phyloP scores from a whole-genome alignment of 345 rosid genomes.

The Stellera chamaejasme region DNA sequence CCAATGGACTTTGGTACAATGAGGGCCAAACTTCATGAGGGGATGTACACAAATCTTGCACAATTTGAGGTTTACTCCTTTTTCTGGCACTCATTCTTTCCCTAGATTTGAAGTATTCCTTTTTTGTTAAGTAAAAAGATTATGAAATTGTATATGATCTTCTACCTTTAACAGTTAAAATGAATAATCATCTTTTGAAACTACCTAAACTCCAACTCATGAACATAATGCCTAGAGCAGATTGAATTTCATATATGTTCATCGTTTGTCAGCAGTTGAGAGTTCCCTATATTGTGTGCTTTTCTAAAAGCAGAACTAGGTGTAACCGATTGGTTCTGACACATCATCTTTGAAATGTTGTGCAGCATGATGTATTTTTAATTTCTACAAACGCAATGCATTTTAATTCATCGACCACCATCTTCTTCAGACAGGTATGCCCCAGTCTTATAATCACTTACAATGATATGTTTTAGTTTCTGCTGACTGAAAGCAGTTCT shows the following conservation, averaged over 20 bases:
- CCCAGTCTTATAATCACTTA: constrained; percentile 5
- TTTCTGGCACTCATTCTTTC: constrained; percentile 7
- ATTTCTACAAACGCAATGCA: constrained; percentile 56
- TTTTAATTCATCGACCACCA: constrained; percentile 46
- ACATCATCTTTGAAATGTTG: neutral
- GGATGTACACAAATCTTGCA: constrained; percentile 49
- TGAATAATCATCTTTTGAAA: neutral
- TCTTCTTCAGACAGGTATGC: constrained; percentile 52
- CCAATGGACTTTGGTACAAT: constrained; percentile 82
- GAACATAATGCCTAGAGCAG: neutral
- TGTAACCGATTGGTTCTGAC: neutral
- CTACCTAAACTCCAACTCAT: constrained; percentile 2
- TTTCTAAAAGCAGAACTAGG: neutral
- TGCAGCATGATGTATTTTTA: constrained; percentile 50
- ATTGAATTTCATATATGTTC: no score
- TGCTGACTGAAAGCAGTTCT: constrained; percentile 10
- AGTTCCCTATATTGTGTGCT: neutral
- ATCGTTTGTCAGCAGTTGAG: no score
- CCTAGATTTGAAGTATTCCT: neutral
- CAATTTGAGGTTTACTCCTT: constrained; percentile 52
- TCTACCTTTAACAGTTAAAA: neutral
- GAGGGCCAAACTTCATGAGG: constrained; percentile 84
- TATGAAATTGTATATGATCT: no score
- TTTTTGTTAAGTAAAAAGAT: neutral
- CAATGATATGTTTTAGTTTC: neutral